A percentile compares a stretch with the other conserved stretches of the same genome.
These are phyloP conservation scores for Komagataella phaffii DNA, from an alignment of 805 yeast species.

Conservation along the genomic window DNA sequence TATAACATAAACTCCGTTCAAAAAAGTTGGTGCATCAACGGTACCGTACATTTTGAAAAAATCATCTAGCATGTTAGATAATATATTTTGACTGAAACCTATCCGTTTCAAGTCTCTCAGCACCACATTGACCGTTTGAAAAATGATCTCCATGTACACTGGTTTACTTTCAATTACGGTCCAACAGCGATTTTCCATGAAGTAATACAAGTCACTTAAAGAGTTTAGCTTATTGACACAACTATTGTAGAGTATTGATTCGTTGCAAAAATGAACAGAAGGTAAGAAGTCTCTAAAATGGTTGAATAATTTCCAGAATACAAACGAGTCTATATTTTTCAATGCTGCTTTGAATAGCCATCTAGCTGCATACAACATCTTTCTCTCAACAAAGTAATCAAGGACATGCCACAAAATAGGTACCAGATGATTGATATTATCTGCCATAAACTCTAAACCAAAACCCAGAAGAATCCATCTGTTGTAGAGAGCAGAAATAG, in stretches of 20 bases:
- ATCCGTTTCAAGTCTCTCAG: neutral
- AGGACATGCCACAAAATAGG: slow-evolving; percentile 3
- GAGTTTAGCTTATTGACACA: neutral
- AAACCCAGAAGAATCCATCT: slow-evolving; percentile 4
- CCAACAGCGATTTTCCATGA: neutral
- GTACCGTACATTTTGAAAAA: neutral
- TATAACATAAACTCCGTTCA: neutral
- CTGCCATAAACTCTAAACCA: slow-evolving; percentile 1
- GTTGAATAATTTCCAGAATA: neutral
- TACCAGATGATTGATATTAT: slow-evolving; percentile 1
- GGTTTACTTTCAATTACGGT: neutral
- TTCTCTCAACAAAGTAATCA: neutral
- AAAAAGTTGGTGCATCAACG: neutral
- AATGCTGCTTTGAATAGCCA: neutral
- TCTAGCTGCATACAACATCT: neutral
- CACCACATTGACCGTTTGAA: neutral
- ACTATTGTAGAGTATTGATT: neutral
- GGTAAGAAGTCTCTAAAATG: neutral
- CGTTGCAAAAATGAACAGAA: neutral
- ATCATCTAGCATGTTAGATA: neutral
- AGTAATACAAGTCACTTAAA: neutral
- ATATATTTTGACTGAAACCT: neutral
- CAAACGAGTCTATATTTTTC: neutral
- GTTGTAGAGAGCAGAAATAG: neutral
- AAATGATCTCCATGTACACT: neutral